A percentile compares a stretch with the other conserved stretches of the same genome.
Conservation (phyloP, 2,329 filamentous ascomycete genomes). For the Paraphoma chrysanthemicola region DNA sequence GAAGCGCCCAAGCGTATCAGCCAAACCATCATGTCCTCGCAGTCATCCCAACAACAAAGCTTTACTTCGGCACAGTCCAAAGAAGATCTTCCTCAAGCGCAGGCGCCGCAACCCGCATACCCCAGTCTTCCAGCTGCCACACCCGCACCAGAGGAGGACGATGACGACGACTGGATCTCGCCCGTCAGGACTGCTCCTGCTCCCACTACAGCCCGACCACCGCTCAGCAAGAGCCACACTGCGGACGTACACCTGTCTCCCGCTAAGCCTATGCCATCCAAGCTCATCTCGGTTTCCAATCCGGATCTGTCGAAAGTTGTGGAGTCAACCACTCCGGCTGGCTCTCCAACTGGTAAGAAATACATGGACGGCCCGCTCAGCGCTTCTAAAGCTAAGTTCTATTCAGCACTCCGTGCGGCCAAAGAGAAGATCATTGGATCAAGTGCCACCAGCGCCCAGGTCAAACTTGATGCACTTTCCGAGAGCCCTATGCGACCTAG, state of each 20-base stretch:
- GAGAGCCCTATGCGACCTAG: conserved; percentile 37
- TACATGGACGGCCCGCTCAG: conserved; percentile 80
- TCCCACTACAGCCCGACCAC: conserved; percentile 51
- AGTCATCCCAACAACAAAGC: conserved; percentile 30
- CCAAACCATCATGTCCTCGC: conserved; percentile 47
- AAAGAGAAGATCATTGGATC: conserved; percentile 85
- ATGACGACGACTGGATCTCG: conserved; percentile 64
- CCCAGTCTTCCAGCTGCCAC: conserved; percentile 48
- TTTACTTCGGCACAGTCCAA: conserved; percentile 49
- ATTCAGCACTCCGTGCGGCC: conserved; percentile 87
- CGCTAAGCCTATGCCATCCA: conserved; percentile 55
- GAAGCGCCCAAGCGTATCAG: conserved; percentile 44
- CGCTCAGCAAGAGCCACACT: conserved; percentile 66
- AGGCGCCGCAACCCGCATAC: conserved; percentile 46
- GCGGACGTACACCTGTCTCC: conserved; percentile 54
- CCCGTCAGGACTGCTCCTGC: conserved; percentile 53
- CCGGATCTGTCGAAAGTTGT: conserved; percentile 48
- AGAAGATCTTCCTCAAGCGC: conserved; percentile 33
- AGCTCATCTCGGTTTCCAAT: conserved; percentile 53
- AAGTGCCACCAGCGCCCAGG: conserved; percentile 64
- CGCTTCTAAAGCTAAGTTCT: conserved; percentile 90
- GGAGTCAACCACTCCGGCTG: conserved; percentile 63
- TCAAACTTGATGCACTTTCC: conserved; percentile 62
- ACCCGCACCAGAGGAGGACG: conserved; percentile 27
- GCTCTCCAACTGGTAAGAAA: conserved; percentile 60